phyloP scores from a whole-genome alignment of 148 eudicot species.

The Salicornia ramosissima region DNA sequence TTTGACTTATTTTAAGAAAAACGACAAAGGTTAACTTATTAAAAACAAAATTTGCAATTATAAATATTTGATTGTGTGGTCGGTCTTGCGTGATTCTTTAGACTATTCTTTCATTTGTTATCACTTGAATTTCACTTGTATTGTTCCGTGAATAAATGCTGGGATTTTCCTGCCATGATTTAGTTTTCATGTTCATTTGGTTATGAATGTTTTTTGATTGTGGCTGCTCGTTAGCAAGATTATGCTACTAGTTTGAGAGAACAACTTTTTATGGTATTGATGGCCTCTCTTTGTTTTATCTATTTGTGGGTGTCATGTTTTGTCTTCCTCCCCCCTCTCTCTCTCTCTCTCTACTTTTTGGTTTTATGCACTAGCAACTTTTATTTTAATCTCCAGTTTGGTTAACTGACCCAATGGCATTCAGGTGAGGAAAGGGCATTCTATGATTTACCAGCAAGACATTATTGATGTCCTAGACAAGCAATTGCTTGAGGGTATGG shows the following conservation, averaged over 20 bases:
- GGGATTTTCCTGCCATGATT: background rate
- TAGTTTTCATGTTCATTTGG: background rate
- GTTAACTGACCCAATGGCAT: slow-evolving; percentile 15
- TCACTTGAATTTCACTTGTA: too few species aligned
- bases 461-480: slow-evolving; percentile 84
- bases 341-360: background rate
- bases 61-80: too few species aligned
- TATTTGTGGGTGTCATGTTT: too few species aligned
- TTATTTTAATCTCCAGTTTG: background rate
- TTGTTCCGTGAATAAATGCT: too few species aligned
- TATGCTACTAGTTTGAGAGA: background rate
- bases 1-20: too few species aligned
- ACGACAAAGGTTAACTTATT: too few species aligned
- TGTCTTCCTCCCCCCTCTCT: background rate
- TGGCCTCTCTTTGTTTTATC: background rate
- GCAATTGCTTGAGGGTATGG: slow-evolving; percentile 96
- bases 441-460: slow-evolving; percentile 74
- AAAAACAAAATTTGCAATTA: too few species aligned
- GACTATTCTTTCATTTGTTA: too few species aligned
- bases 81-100: too few species aligned
- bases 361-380: background rate
- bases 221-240: background rate
- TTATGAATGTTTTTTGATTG: background rate
- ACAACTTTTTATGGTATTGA: background rate
- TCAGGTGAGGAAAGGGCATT: slow-evolving; percentile 90